Evolutionary conservation across 805 yeast genomes (phyloP).

Genomic region (Wickerhamomyces hampshirensis): DNA sequence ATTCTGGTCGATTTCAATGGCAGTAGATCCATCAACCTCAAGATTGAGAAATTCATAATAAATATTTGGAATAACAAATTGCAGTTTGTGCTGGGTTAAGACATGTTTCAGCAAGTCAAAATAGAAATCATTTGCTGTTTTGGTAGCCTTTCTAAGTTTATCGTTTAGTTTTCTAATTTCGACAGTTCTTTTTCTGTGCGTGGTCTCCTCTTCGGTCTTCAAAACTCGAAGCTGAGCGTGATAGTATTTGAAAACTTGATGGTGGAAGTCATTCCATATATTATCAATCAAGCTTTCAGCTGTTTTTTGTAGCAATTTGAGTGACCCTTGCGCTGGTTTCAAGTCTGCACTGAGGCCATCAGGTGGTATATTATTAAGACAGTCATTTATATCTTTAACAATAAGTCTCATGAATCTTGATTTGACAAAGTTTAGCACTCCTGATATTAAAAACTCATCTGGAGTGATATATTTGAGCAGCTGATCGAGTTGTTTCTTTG

Average conservation of each 20-base stretch:
- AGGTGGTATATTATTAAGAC: slow-evolving; percentile 2
- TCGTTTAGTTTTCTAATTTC: slow-evolving; percentile 55
- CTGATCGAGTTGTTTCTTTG: slow-evolving; percentile 9
- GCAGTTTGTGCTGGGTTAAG: slow-evolving; percentile 33
- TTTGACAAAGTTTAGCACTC: slow-evolving; percentile 44
- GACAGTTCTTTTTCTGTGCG: slow-evolving; percentile 30
- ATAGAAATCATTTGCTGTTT: slow-evolving; percentile 46
- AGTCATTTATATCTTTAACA: slow-evolving; percentile 28
- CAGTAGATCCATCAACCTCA: slow-evolving; percentile 1
- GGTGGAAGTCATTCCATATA: slow-evolving; percentile 59
- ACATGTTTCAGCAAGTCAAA: slow-evolving; percentile 36
- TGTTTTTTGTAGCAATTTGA: slow-evolving; percentile 3
- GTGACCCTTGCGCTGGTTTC: slow-evolving; percentile 3
- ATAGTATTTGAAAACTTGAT: slow-evolving; percentile 56
- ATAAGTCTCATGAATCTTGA: slow-evolving; percentile 42
- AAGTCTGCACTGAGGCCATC: slow-evolving; percentile 2
- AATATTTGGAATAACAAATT: slow-evolving; percentile 19
- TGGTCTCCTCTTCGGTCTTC: slow-evolving; percentile 15
- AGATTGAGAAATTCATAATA: slow-evolving; percentile 14
- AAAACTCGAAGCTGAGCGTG: slow-evolving; percentile 13
- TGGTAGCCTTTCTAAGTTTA: slow-evolving; percentile 43
- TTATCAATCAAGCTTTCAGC: slow-evolving; percentile 38
- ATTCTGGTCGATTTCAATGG: slow-evolving; percentile 7
- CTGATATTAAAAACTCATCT: slow-evolving; percentile 26
- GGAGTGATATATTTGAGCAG: slow-evolving; percentile 12